phyloP scores from a whole-genome alignment of 306 rosid genomes.

The Cucumis melo region DNA sequence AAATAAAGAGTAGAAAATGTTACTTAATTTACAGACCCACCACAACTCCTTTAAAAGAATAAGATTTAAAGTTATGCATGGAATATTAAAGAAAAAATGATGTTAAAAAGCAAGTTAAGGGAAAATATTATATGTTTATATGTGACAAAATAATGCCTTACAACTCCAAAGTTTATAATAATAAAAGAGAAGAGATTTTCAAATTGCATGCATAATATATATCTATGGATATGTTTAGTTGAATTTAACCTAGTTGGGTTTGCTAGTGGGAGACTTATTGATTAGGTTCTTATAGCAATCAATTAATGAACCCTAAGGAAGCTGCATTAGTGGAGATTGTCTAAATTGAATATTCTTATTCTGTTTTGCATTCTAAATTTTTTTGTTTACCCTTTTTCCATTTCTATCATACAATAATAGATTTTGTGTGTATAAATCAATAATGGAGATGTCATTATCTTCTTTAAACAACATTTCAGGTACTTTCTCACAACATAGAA shows the following conservation, averaged over 20 bases:
- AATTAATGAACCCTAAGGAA: background rate
- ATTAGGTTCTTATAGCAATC: slow-evolving; percentile 1
- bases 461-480: background rate
- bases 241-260: background rate
- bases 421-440: background rate
- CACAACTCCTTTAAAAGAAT: background rate
- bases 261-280: slow-evolving; percentile 1
- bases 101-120: background rate
- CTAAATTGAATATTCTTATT: background rate
- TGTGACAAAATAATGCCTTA: slow-evolving; percentile 16
- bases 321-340: background rate
- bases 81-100: background rate
- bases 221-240: background rate
- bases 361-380: background rate
- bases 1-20: background rate
- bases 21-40: background rate
- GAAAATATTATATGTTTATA: background rate
- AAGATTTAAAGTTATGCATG: background rate
- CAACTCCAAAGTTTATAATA: slow-evolving; percentile 16
- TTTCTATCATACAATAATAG: background rate
- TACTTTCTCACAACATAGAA: background rate
- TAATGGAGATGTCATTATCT: background rate
- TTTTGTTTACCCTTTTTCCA: background rate
- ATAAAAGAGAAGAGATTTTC: background rate
- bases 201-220: background rate